Base-by-base conservation (phyloP, 2,329 filamentous ascomycete genomes). In the Colletotrichum filicis region DNA sequence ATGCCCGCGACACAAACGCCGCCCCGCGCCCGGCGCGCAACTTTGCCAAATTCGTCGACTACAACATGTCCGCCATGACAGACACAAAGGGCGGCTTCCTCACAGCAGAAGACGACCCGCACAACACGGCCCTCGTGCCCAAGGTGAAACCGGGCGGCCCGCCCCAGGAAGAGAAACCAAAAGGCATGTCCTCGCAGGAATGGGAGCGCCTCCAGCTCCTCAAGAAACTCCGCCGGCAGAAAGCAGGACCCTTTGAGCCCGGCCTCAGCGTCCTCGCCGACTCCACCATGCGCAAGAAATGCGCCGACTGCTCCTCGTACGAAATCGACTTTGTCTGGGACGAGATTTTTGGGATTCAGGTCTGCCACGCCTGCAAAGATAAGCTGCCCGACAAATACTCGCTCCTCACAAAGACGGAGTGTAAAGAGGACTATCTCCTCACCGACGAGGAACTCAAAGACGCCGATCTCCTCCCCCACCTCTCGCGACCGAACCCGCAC, bases 281-380 rank as follows among this genome's bases (percentile, higher is more conserved):
- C 24, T 87, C 87, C 75, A 88, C 85, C 76, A 87, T 88, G 73
- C 89, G 92, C 74, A 94, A 94, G 79, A 92, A 90, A 78, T 99
- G 97, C 78, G 87, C 91, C 30, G 97, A 99, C 79, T 99, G 97
- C 81, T 88, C 86, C 1, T 93, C 89, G 66, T 79, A 95, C 60
- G 97, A 98, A 84, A 95, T 99, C 74, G 97, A 99, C 83, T 98
- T 92, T 87, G 94, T 97, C 68, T 98, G 95, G 95, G 93, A 95
- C 64, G 95, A 98, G 76, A 88, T 94, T 3, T 95, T 98, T 76
- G 85, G 87, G 28, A 90, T 93, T 74, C 87, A 89, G 64, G 90
- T 99, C 14, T 99, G 97, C 84, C 88, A 90, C 74, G 85, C 85
- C 16, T 99, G 97, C 87, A 98, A 98, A 84, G 95, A 98, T 65